Percentiles rank a stretch among this genome's conserved stretches.
phyloP scores from a whole-genome alignment of 139 green algal genomes.

The Gonium pectorale region DNA sequence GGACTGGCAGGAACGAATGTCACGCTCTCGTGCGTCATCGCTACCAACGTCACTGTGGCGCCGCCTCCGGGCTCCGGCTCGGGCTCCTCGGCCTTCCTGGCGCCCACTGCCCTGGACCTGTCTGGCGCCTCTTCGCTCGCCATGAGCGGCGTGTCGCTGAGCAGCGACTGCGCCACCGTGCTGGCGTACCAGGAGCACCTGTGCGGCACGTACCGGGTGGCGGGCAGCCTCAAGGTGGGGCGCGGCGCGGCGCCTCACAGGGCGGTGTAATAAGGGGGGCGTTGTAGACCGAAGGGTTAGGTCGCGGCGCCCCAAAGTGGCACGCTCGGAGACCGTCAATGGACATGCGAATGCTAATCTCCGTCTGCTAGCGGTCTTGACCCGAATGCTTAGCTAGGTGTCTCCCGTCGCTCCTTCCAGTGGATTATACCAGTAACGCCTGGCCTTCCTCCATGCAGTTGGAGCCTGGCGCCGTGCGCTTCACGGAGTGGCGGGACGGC shows the following conservation, averaged over 20 bases:
- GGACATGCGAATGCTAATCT: too few relatives aligned
- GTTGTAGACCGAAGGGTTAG: too few relatives aligned
- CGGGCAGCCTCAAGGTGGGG: conserved; percentile 27
- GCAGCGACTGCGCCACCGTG: conserved; percentile 22
- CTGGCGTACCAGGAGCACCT: conserved; percentile 16
- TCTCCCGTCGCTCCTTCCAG: too few relatives aligned
- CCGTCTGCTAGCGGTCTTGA: too few relatives aligned
- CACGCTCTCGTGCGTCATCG: background rate
- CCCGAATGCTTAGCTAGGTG: too few relatives aligned
- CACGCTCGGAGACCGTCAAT: too few relatives aligned
- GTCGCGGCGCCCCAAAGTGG: too few relatives aligned
- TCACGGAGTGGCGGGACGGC: background rate
- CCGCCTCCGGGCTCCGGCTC: background rate
- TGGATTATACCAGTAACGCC: too few relatives aligned
- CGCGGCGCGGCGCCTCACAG: too few relatives aligned
- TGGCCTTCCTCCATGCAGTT: background rate
- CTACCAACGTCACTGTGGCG: background rate
- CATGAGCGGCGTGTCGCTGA: background rate
- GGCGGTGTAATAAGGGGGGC: too few relatives aligned
- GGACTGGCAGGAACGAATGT: background rate
- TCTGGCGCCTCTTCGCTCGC: background rate
- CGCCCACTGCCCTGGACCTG: background rate
- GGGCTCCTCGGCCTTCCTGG: background rate
- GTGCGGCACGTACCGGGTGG: background rate
- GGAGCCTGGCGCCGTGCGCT: background rate